Base-by-base conservation (phyloP, 805 yeast species). In the Saccharomyces paradoxus region DNA sequence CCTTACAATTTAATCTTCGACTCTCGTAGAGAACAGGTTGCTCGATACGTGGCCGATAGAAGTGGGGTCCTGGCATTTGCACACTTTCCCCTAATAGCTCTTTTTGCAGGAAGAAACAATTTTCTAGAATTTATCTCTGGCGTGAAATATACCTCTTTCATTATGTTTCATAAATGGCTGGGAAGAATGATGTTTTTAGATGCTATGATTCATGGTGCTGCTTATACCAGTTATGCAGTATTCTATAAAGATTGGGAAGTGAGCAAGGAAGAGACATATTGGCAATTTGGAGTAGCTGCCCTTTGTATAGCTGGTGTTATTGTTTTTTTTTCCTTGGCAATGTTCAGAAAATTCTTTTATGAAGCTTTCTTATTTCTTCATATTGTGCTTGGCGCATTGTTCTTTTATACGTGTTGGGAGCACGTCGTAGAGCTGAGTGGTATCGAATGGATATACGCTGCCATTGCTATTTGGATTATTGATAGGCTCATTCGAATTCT, bases 61-160 rank as follows among this genome's bases (percentile, higher is more conserved):
- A 67, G 78, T 0, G 82, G 81, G 1, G 77, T 77, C 4, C 59
- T 78, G 27, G 75, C 77, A 17, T 70, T 74, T 59, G 72, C 72
- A 1, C 73, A 73, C 48, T 59, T 83, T 56, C 92, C 94, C 0
- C 60, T 78, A 3, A 62, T 82, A 32, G 74, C 83, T 24, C 64
- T 86, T 41, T 83, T 87, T 65, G 86, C 88, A 8, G 87, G 89
- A 9, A 74, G 95, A 63, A 88, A 86, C 68, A 88, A 85, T 66
- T 74, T 88, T 29, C 68, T 87, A 59, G 79, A 80, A 56, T 71
- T 70, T 60, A 49, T 84, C 4, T 79, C 91, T 0, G 87, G 88
- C 2, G 76, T 89, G 76, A 73, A 82, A 6, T 83, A 80, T 60
- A 72, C 84, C 9, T 76, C 86, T 1, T 86, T 87, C 69, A 78